Evolutionary conservation across 2,329 filamentous ascomycete genomes (phyloP), one percentile per base, ranked within the genome.

Genomic region (Phaeosphaeria sp.): DNA sequence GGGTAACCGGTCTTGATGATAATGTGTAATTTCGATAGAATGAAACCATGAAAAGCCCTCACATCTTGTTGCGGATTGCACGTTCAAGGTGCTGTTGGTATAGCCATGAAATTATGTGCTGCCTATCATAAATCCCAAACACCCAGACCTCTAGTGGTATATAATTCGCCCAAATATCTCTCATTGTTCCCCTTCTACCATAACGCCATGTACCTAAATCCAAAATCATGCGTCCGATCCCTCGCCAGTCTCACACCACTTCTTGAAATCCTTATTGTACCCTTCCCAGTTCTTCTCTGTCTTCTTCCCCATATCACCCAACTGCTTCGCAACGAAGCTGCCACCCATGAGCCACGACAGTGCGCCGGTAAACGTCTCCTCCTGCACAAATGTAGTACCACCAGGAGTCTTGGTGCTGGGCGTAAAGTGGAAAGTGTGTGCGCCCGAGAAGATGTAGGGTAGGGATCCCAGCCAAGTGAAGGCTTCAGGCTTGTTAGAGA

Each of bases 381-480:
- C 54, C 47, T 70, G 66, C 6, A 52, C 52, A n/a, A 69, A 67
- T 3, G 52, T 60, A 7, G 66, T 69, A 7, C 64, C 64, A 0
- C 60, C 59, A 0, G 61, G 61, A 0, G 53, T 55, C 0, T 6
- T 41, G 1, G 13, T 42, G n/a, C 60, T 64, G 1, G 57, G 55
- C 18, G 58, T 50, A n/a, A 67, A 70, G 3, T 5, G 11, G 49
- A 70, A 69, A 1, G 21, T 39, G 30, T 70, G 67, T 0, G 59
- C 56, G 2, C 67, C 67, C 4, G 57, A 61, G 42, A 70, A 69
- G 13, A 66, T 6, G 49, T 55, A 23, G 1, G 63, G 63, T 9
- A 67, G 47, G 3, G 21, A 33, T 9, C 67, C 64, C 0, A 46
- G 55, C 66, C 66, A 67, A 20, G 50, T 39, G 46, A 70, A 69